These are phyloP conservation scores for Phytophthora capsici DNA, from an alignment of 352 stramenopile genomes.

Conservation along the genomic window DNA sequence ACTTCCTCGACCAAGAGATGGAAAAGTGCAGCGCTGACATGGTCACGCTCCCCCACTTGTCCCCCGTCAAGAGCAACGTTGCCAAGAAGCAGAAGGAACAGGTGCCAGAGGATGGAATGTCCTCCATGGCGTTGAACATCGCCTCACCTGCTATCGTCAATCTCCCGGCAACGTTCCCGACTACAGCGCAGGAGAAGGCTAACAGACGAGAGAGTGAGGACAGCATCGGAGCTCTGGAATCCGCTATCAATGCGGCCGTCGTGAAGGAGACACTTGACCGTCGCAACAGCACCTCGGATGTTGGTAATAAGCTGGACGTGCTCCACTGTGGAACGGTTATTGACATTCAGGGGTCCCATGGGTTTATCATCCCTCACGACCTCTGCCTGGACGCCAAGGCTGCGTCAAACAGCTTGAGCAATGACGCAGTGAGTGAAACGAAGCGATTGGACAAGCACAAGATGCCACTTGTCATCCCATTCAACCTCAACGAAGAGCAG, in stretches of 20 bases:
- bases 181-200: conserved; percentile 18
- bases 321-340: conserved; percentile 82
- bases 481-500: conserved; percentile 61
- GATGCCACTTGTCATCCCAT: conserved; percentile 75
- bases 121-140: conserved; percentile 49
- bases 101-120: conserved; percentile 23
- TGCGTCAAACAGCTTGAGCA: conserved; percentile 17
- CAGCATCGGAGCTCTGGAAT: conserved; percentile 43
- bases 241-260: conserved; percentile 25
- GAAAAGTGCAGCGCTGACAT: conserved; percentile 51
- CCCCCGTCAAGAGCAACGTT: conserved; percentile 34
- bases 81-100: conserved; percentile 28
- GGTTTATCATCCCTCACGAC: conserved; percentile 81
- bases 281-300: conserved; percentile 33
- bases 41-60: conserved; percentile 58
- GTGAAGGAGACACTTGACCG: conserved; percentile 11
- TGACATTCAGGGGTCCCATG: conserved; percentile 75
- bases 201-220: conserved; percentile 42
- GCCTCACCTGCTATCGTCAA: conserved; percentile 46
- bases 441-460: conserved; percentile 33
- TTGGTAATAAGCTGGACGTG: conserved; percentile 65
- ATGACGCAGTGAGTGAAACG: conserved; percentile 4
- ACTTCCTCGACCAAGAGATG: conserved; percentile 66
- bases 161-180: conserved; percentile 13
- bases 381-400: conserved; percentile 45